A percentile compares a stretch with the other conserved stretches of the same genome.
These are phyloP conservation scores for Cladosporium austrohemisphaericum DNA, from an alignment of 2,329 filamentous ascomycete species.

Conservation along the genomic window DNA sequence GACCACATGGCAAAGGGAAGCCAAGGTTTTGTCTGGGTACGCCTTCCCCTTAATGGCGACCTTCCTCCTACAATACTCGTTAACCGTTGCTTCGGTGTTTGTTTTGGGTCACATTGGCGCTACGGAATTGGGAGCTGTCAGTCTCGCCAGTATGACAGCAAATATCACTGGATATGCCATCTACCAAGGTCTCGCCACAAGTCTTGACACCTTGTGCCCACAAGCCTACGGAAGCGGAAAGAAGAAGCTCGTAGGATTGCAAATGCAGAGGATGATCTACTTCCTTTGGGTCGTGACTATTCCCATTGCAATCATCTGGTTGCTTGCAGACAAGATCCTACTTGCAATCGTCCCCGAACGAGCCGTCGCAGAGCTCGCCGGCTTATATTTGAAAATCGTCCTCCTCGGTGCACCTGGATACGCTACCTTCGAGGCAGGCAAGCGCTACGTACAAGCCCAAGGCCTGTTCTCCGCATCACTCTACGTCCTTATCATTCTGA, in stretches of 20 bases:
- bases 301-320: slow-evolving; percentile 70
- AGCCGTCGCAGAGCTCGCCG: slow-evolving; percentile 66
- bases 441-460: slow-evolving; percentile 83
- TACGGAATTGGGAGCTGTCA: slow-evolving; percentile 43
- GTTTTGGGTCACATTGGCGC: slow-evolving; percentile 46
- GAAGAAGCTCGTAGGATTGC: slow-evolving; percentile 79
- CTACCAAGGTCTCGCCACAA: slow-evolving; percentile 67
- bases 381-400: slow-evolving; percentile 66
- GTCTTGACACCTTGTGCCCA: slow-evolving; percentile 83
- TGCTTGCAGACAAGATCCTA: slow-evolving; percentile 62
- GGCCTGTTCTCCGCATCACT: slow-evolving; percentile 78
- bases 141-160: slow-evolving; percentile 44
- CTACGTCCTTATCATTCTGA: slow-evolving; percentile 75
- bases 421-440: slow-evolving; percentile 70
- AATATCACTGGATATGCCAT: slow-evolving; percentile 45
- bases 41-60: slow-evolving; percentile 42
- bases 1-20: slow-evolving; percentile 86
- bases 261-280: slow-evolving; percentile 73
- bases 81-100: slow-evolving; percentile 44
- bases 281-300: slow-evolving; percentile 69
- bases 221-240: slow-evolving; percentile 90
- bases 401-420: slow-evolving; percentile 69
- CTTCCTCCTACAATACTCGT: slow-evolving; percentile 44
- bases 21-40: slow-evolving; percentile 63
- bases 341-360: slow-evolving; percentile 63